phyloP scores from a whole-genome alignment of 1,139 yeast species.

The Lodderomyces pseudojiufengensis region DNA sequence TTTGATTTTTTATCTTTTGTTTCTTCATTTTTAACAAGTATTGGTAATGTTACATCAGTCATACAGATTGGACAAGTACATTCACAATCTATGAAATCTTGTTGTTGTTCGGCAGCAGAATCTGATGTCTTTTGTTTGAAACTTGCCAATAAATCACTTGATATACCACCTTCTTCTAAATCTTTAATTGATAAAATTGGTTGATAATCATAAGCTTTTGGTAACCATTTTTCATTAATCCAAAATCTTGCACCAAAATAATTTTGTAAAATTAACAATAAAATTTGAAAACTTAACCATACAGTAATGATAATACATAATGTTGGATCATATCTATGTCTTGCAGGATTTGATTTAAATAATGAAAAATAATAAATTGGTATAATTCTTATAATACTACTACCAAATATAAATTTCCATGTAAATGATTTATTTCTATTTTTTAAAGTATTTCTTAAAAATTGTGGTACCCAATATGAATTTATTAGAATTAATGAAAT shows the following conservation, averaged over 20 bases:
- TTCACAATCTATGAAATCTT: slow-evolving; percentile 24
- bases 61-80: slow-evolving; percentile 87
- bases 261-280: slow-evolving; percentile 57
- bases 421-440: slow-evolving; percentile 65
- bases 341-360: slow-evolving; percentile 38
- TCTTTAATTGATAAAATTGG: slow-evolving; percentile 59
- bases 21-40: slow-evolving; percentile 23
- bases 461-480: slow-evolving; percentile 91
- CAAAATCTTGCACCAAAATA: slow-evolving; percentile 78
- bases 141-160: slow-evolving; percentile 33
- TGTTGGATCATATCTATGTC: slow-evolving; percentile 52
- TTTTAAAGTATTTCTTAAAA: slow-evolving; percentile 69
- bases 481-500: slow-evolving; percentile 48
- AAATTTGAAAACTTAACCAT: slow-evolving; percentile 59
- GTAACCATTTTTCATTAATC: slow-evolving; percentile 68
- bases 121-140: slow-evolving; percentile 14
- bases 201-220: slow-evolving; percentile 80
- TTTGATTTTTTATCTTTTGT: slow-evolving; percentile 17
- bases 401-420: slow-evolving; percentile 70
- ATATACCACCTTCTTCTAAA: slow-evolving; percentile 51
- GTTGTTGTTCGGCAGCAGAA: neutral
- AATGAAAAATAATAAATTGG: slow-evolving; percentile 66
- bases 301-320: slow-evolving; percentile 41
- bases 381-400: slow-evolving; percentile 55
- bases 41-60: slow-evolving; percentile 65